These are phyloP conservation scores for Candida silvatica DNA, from an alignment of 805 yeast species.

Conservation along the genomic window DNA sequence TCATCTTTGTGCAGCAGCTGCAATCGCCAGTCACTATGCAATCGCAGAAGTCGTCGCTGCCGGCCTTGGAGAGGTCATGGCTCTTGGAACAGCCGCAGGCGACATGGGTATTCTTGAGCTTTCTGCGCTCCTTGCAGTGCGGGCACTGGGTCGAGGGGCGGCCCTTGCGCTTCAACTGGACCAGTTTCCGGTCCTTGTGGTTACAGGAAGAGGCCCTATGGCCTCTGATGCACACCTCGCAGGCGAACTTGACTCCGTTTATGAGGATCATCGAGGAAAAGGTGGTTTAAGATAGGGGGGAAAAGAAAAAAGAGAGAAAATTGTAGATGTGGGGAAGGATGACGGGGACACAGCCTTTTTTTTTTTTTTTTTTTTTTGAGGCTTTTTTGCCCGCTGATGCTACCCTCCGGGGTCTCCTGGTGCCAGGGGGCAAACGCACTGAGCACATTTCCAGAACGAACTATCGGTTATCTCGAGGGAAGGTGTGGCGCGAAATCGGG, in stretches of 20 bases:
- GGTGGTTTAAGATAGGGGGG: neutral
- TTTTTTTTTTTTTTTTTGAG: no score
- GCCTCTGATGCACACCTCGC: constrained; percentile 92
- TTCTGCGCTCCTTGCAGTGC: constrained; percentile 74
- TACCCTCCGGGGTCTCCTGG: no score
- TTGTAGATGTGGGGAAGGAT: no score
- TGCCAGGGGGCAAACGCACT: no score
- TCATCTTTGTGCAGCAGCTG: constrained; percentile 9
- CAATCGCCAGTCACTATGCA: constrained; percentile 22
- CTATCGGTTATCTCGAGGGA: no score
- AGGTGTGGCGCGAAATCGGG: no score
- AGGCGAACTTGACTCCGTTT: constrained; percentile 91
- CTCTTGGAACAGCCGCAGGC: constrained; percentile 63
- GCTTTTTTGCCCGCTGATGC: no score
- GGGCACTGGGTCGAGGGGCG: constrained; percentile 89
- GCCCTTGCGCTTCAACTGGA: constrained; percentile 94
- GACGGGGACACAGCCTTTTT: no score
- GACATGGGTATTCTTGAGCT: constrained; percentile 55
- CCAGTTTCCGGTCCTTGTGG: constrained; percentile 84
- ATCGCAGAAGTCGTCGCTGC: constrained; percentile 23
- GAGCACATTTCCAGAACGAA: no score
- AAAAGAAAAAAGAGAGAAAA: no score
- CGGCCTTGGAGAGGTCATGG: constrained; percentile 20
- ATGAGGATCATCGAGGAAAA: constrained; percentile 65
- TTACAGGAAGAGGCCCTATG: constrained; percentile 92